These are phyloP conservation scores for Aspergillus coremiiformis DNA, from an alignment of 495 filamentous ascomycete species.

Conservation along the genomic window DNA sequence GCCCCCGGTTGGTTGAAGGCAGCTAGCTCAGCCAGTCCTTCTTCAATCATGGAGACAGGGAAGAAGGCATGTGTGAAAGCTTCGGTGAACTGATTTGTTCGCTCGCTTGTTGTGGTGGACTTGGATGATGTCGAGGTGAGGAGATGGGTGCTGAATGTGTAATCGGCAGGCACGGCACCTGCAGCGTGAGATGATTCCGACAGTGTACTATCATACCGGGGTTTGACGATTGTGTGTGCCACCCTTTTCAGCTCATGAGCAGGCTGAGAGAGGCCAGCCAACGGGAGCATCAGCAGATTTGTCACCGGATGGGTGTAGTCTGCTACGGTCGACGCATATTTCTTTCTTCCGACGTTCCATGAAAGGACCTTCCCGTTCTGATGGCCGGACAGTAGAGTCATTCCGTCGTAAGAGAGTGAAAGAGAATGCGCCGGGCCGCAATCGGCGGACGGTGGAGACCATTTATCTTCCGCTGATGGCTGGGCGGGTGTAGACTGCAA, in stretches of 20 bases:
- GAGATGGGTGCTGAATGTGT: conserved; percentile 62
- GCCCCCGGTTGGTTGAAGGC: conserved; percentile 22
- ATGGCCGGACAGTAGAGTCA: conserved; percentile 72
- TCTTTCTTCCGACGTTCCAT: conserved; percentile 69
- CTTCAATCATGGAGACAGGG: conserved; percentile 46
- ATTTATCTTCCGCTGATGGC: conserved; percentile 47
- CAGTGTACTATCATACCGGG: conserved; percentile 45
- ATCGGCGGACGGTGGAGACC: conserved; percentile 53
- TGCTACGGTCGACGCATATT: conserved; percentile 52
- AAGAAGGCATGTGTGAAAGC: conserved; percentile 48
- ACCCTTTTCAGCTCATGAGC: conserved; percentile 38
- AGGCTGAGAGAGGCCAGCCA: conserved; percentile 46
- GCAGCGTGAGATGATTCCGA: conserved; percentile 35
- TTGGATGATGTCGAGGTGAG: conserved; percentile 14
- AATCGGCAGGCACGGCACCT: conserved; percentile 55
- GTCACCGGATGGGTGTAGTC: conserved; percentile 72
- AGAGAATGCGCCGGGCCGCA: conserved; percentile 56
- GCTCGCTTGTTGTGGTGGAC: not conserved
- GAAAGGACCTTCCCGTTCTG: conserved; percentile 65
- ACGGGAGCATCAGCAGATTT: conserved; percentile 63
- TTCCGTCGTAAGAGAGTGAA: conserved; percentile 73
- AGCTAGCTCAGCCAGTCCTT: conserved; percentile 47
- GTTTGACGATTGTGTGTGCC: conserved; percentile 61
- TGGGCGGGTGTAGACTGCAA: conserved; percentile 52
- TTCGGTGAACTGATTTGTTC: conserved; percentile 35